Percentiles rank a stretch among this genome's conserved stretches.
Conservation (phyloP, 306 rosid genomes). For the Casuarina glauca region DNA sequence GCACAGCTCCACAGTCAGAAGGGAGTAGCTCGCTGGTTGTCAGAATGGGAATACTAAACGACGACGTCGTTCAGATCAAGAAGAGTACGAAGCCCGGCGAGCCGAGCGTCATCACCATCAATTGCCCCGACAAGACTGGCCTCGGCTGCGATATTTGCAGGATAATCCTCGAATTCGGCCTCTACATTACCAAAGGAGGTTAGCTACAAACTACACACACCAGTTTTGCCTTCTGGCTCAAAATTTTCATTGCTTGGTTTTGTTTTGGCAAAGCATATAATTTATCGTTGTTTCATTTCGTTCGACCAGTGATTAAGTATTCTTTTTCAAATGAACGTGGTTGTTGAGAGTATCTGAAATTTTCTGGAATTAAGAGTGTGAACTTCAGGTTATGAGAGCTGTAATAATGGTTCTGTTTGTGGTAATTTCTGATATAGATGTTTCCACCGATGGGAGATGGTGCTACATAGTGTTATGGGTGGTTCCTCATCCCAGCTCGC, state of each 20-base stretch:
- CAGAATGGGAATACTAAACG: conserved; percentile 46
- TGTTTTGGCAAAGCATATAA: not conserved
- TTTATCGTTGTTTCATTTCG: not conserved
- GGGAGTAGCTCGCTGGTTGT: not conserved
- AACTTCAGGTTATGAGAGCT: not conserved
- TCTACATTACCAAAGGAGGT: conserved; percentile 73
- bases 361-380: too few relatives aligned
- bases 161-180: conserved; percentile 66
- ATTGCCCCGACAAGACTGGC: conserved; percentile 76
- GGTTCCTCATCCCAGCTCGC: conserved; percentile 43
- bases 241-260: not conserved
- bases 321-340: too few relatives aligned
- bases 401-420: not conserved
- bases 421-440: conserved; percentile 38
- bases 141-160: conserved; percentile 74
- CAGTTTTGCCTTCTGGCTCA: not conserved
- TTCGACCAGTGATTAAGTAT: not conserved
- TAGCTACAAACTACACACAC: not conserved
- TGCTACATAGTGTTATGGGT: conserved; percentile 79
- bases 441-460: conserved; percentile 81
- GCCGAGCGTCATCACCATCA: conserved; percentile 58
- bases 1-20: not conserved
- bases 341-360: too few relatives aligned
- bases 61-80: conserved; percentile 64
- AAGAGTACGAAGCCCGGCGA: conserved; percentile 39